Conservation (phyloP, 2,329 filamentous ascomycete genomes). For the Zasmidium citrigriseum region DNA sequence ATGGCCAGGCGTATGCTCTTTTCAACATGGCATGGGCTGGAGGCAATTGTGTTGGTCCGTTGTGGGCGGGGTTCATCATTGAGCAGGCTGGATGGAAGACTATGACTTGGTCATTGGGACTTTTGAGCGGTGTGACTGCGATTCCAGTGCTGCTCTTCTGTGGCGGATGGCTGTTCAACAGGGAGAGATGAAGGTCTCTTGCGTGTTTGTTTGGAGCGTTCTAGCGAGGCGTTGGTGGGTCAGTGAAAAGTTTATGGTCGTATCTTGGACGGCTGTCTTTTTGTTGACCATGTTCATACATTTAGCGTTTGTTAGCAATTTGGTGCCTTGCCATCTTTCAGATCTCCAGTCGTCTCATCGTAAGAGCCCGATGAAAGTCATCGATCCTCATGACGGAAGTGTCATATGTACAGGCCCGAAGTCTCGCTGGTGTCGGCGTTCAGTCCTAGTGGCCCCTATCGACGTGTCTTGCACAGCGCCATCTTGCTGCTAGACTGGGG, state of each 20-base stretch:
- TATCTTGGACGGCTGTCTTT: background rate
- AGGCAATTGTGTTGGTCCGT: constrained; percentile 33
- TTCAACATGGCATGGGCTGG: constrained; percentile 39
- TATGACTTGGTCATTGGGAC: constrained; percentile 23
- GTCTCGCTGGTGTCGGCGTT: background rate
- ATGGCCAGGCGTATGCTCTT: constrained; percentile 58
- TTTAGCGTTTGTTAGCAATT: background rate
- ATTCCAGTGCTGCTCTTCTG: constrained; percentile 42
- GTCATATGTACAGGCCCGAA: background rate
- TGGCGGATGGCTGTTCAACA: constrained; percentile 16
- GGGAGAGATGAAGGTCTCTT: background rate
- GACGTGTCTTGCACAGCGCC: background rate
- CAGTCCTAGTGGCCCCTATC: background rate
- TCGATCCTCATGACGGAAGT: too few relatives aligned
- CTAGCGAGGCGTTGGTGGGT: background rate
- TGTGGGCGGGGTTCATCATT: constrained; percentile 32
- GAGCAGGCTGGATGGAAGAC: constrained; percentile 27
- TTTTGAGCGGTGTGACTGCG: constrained; percentile 48
- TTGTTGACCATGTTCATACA: background rate
- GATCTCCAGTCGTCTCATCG: too few relatives aligned
- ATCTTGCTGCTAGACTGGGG: background rate
- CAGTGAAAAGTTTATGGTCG: background rate
- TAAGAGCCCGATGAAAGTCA: too few relatives aligned
- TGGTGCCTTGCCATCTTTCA: background rate
- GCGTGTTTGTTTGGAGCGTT: background rate